These are phyloP conservation scores for Pisolithus sp. DNA, from an alignment of 768 basidiomycete genomes.

Conservation along the genomic window DNA sequence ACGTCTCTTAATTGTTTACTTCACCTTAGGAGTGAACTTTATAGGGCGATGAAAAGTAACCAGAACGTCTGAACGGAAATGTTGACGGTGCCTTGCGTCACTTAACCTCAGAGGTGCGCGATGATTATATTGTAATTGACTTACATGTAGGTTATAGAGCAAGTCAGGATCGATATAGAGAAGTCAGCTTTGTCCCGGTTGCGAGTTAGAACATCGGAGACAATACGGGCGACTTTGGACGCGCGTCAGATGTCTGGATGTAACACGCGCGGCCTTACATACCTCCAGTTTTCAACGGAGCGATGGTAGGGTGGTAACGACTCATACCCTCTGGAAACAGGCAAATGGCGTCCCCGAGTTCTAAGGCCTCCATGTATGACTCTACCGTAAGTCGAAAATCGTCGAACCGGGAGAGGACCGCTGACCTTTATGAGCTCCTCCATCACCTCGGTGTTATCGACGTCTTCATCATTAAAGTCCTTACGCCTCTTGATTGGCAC, in stretches of 20 bases:
- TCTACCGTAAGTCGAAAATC: constrained; percentile 6
- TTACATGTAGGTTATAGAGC: constrained; percentile 80
- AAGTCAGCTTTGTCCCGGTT: constrained; percentile 65
- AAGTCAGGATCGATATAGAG: constrained; percentile 65
- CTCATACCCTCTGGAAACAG: constrained; percentile 86
- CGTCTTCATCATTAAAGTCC: constrained; percentile 49
- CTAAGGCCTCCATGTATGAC: constrained; percentile 49
- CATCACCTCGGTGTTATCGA: constrained; percentile 70
- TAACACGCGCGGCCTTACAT: constrained; percentile 8
- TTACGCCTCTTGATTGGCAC: constrained; percentile 75
- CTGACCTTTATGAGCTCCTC: constrained; percentile 58
- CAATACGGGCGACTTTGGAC: constrained; percentile 63
- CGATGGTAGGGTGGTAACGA: constrained; percentile 80
- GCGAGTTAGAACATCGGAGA: constrained; percentile 69
- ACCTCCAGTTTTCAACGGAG: constrained; percentile 86
- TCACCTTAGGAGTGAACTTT: constrained; percentile 56
- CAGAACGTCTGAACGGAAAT: constrained; percentile 83
- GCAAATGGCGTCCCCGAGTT: constrained; percentile 72
- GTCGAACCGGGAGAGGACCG: background rate
- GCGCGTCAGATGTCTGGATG: background rate
- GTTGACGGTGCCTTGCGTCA: constrained; percentile 63
- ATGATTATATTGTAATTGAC: constrained; percentile 5
- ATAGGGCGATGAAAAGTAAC: constrained; percentile 75
- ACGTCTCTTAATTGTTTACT: background rate
- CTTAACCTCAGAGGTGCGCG: background rate